Evolutionary conservation across 306 rosid species (phyloP).

Genomic region (Pyrus pyrifolia): DNA sequence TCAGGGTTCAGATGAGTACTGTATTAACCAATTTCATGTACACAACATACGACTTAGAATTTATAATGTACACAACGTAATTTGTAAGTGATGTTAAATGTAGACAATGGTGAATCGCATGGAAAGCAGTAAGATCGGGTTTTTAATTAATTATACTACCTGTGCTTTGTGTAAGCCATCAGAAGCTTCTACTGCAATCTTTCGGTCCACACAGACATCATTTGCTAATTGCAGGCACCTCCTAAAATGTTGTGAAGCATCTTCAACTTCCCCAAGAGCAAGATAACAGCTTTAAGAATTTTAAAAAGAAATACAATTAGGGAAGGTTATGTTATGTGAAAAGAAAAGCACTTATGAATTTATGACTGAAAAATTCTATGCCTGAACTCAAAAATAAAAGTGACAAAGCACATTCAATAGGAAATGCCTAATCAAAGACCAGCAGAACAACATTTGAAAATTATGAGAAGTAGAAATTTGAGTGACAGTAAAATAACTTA

Average conservation of each 20-base stretch:
- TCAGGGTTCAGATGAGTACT: neutral
- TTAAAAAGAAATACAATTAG: slow-evolving; percentile 11
- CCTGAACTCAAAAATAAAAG: neutral
- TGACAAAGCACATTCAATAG: neutral
- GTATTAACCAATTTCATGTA: neutral
- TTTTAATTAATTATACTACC: slow-evolving; percentile 36
- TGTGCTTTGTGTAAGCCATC: slow-evolving; percentile 82
- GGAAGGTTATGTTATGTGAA: slow-evolving; percentile 11
- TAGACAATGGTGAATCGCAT: neutral
- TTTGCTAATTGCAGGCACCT: slow-evolving; percentile 74
- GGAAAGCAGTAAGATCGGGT: neutral
- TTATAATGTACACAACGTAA: neutral
- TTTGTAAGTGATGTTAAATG: neutral
- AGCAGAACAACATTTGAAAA: neutral
- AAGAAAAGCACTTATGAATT: neutral
- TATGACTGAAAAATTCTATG: neutral
- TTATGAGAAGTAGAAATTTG: slow-evolving; percentile 1
- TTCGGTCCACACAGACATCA: slow-evolving; percentile 74
- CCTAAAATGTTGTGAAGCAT: slow-evolving; percentile 60
- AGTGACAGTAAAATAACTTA: neutral
- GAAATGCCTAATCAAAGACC: neutral
- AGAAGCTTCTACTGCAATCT: slow-evolving; percentile 85
- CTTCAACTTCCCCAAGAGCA: slow-evolving; percentile 81
- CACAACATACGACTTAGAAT: neutral
- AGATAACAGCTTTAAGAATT: slow-evolving; percentile 65